Conservation (phyloP, 1,139 yeast genomes). For the Taphrina pruni region DNA sequence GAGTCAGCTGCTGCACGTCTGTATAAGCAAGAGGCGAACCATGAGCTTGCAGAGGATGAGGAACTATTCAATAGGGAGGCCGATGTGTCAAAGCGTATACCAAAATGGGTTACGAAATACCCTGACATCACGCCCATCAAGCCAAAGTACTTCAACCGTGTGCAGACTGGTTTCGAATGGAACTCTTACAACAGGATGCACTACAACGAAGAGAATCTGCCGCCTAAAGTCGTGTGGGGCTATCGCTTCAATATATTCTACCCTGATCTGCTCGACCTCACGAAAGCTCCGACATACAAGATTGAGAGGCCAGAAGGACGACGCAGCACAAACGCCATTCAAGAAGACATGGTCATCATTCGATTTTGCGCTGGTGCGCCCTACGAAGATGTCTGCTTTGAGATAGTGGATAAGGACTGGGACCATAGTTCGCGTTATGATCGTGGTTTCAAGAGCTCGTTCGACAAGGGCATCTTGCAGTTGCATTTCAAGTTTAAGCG, state of each 20-base stretch:
- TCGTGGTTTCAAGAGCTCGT: constrained; percentile 51
- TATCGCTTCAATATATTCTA: constrained; percentile 53
- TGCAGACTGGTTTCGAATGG: constrained; percentile 53
- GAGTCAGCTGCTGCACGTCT: constrained; percentile 33
- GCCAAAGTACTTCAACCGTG: constrained; percentile 52
- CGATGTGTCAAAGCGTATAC: constrained; percentile 31
- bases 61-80: constrained; percentile 47
- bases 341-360: constrained; percentile 50
- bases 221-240: constrained; percentile 55
- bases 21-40: constrained; percentile 45
- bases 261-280: constrained; percentile 50
- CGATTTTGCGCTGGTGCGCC: constrained; percentile 52
- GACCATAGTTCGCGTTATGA: constrained; percentile 50
- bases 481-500: constrained; percentile 53
- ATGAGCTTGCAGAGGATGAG: constrained; percentile 47
- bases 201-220: constrained; percentile 52
- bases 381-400: constrained; percentile 53
- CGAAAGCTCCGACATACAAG: constrained; percentile 51
- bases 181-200: constrained; percentile 53
- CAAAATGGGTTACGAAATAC: constrained; percentile 34
- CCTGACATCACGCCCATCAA: constrained; percentile 45
- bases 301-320: constrained; percentile 48
- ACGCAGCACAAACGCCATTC: constrained; percentile 41
- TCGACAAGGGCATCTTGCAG: constrained; percentile 52
- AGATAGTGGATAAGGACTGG: constrained; percentile 54